These are phyloP conservation scores for Solanum pennellii DNA, from an alignment of 257 asterid genomes.

Conservation along the genomic window DNA sequence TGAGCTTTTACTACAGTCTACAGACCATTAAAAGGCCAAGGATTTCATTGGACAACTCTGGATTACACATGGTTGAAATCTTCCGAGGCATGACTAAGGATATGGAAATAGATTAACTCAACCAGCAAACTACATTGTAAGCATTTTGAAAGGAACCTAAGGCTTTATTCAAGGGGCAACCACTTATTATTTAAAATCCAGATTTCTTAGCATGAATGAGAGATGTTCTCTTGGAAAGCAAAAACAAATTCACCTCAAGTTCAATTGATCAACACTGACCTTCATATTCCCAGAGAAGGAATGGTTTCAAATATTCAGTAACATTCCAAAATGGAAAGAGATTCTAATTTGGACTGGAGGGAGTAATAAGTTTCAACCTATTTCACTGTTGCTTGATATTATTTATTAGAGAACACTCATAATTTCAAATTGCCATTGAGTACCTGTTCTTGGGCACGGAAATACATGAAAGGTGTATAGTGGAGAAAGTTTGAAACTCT, in stretches of 20 bases:
- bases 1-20: background rate
- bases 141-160: background rate
- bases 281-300: background rate
- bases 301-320: background rate
- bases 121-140: background rate
- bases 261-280: background rate
- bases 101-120: background rate
- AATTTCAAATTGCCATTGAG: background rate
- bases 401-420: background rate
- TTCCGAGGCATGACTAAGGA: background rate
- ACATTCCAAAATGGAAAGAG: background rate
- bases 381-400: background rate
- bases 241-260: background rate
- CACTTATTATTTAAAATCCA: background rate
- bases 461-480: conserved; percentile 87
- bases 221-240: background rate
- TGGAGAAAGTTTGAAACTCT: conserved; percentile 90
- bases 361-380: background rate
- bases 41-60: background rate
- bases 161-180: background rate
- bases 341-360: background rate
- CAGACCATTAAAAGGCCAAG: background rate
- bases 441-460: conserved; percentile 89
- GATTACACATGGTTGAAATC: background rate
- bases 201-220: background rate